phyloP scores from a whole-genome alignment of 441 rosid genomes.

The Kokia cookei region DNA sequence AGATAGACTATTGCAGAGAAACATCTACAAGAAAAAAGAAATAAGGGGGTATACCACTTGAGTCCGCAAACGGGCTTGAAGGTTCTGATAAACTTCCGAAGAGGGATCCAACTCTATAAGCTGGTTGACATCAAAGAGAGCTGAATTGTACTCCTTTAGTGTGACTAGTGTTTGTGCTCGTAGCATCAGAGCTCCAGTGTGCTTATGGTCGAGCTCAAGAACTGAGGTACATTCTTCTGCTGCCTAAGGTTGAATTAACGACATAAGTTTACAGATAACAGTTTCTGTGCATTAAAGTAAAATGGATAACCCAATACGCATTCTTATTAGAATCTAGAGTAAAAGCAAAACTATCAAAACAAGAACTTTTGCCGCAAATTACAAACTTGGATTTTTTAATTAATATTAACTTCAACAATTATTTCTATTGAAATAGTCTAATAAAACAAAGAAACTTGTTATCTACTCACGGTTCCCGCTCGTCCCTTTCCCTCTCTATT shows the following conservation, averaged over 20 bases:
- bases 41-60: slow-evolving; percentile 57
- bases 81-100: slow-evolving; percentile 74
- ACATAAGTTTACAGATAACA: neutral
- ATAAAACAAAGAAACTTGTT: neutral
- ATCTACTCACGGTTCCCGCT: neutral
- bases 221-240: slow-evolving; percentile 89
- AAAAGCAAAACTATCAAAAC: neutral
- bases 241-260: slow-evolving; percentile 38
- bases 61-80: slow-evolving; percentile 77
- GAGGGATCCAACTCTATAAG: slow-evolving; percentile 77
- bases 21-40: neutral
- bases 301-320: neutral
- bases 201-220: slow-evolving; percentile 85
- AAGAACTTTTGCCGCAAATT: neutral
- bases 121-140: slow-evolving; percentile 80
- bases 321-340: neutral
- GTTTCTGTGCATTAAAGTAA: neutral
- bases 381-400: neutral
- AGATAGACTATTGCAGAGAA: neutral
- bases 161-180: slow-evolving; percentile 89
- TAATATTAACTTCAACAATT: neutral
- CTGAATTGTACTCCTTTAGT: slow-evolving; percentile 72
- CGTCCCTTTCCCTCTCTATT: neutral
- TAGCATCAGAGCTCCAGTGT: slow-evolving; percentile 86
- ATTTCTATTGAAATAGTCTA: neutral